Evolutionary conservation across 139 green algal species (phyloP), one percentile per base, ranked within the genome.

Genomic region (Micromonas commoda): DNA sequence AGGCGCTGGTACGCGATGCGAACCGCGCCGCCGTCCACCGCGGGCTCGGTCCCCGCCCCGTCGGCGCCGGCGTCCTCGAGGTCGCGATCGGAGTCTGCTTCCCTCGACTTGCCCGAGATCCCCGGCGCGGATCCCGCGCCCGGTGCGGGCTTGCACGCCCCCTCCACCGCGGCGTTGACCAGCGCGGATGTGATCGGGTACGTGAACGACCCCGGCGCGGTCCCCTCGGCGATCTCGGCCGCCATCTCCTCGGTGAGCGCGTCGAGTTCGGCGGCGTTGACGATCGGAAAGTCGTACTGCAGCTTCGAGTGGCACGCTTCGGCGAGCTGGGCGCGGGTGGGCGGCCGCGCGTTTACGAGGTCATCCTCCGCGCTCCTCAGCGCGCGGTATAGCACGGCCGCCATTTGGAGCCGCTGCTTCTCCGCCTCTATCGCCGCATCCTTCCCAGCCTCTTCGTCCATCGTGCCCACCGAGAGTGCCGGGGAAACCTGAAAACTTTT

Each of bases 1-100:
- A 75, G 39, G 38, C 29, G 34, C 45, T 77, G 70, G 38, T 77
- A 61, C 67, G 67, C 67, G 20, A 6, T 6, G 67, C 67, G 33
- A 6, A 52, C 67, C n/a, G n/a, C n/a, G n/a, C n/a, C n/a, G n/a
- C n/a, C n/a, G n/a, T n/a, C n/a, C n/a, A n/a, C n/a, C n/a, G n/a
- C n/a, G n/a, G n/a, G n/a, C 13, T 54, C 35, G 13, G 21, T 53
- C 20, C 5, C 67, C 33, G 34, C 67, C 20, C 5, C 67, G 67
- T 74, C 67, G 29, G 54, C 32, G 67, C 4, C 67, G 32, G 21
- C 67, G 31, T 51, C 67, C 20, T 51, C 67, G 67, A 4, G 21
- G 67, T 74, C 67, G 31, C 35, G 34, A 21, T 51, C 67, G 67
- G 9, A 5, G 26, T 68, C 24, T 4, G 16, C 5, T 13, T 53